Conservation (phyloP, 2,329 filamentous ascomycete species). For the Trematosphaeria pertusa region DNA sequence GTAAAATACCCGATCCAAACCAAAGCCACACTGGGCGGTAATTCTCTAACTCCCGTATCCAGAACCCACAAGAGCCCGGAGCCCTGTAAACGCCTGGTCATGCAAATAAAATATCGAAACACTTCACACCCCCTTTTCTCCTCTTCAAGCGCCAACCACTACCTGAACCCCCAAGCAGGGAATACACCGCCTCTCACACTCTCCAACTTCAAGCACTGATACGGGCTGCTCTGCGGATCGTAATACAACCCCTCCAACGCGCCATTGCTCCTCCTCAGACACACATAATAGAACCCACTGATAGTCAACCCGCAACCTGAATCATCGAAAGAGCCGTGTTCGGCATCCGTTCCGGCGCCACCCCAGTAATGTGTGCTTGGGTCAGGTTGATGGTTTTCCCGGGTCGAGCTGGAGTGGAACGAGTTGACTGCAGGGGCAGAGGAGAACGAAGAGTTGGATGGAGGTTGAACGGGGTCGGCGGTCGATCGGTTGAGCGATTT, state of each 20-base stretch:
- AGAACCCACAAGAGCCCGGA: too few relatives aligned
- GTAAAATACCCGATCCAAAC: too few relatives aligned
- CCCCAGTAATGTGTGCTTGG: constrained; percentile 3
- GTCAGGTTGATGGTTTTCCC: not conserved
- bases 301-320: constrained; percentile 58
- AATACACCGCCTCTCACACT: constrained; percentile 44
- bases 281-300: constrained; percentile 62
- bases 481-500: constrained; percentile 35
- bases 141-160: too few relatives aligned
- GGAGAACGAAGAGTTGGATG: constrained; percentile 11
- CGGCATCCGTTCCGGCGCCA: constrained; percentile 16
- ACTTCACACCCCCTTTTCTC: too few relatives aligned
- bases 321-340: constrained; percentile 39
- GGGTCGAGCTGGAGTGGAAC: constrained; percentile 3
- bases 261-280: constrained; percentile 55
- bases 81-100: too few relatives aligned
- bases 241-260: constrained; percentile 60
- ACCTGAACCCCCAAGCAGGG: constrained; percentile 50
- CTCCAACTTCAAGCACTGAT: constrained; percentile 58
- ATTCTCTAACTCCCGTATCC: too few relatives aligned
- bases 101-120: too few relatives aligned
- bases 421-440: constrained; percentile 4
- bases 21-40: too few relatives aligned
- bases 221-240: constrained; percentile 62
- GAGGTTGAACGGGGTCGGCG: constrained; percentile 20